phyloP scores from a whole-genome alignment of 2,329 filamentous ascomycete species.

The Talaromyces sp. region DNA sequence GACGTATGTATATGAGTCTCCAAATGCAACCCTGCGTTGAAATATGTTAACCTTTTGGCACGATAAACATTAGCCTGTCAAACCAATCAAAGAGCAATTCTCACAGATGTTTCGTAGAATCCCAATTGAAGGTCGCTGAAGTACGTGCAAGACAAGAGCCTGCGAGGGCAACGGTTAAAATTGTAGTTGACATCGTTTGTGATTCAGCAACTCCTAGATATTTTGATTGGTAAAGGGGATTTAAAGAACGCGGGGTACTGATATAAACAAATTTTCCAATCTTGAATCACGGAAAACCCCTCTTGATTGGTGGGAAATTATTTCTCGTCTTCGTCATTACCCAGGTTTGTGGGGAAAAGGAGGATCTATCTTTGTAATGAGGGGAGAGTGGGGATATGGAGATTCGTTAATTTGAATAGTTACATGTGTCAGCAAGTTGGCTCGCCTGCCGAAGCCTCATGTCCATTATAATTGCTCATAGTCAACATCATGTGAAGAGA shows the following conservation, averaged over 20 bases:
- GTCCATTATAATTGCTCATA: too few relatives aligned
- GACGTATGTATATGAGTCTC: constrained; percentile 42
- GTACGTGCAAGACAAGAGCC: neutral
- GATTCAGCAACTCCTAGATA: too few relatives aligned
- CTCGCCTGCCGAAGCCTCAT: too few relatives aligned
- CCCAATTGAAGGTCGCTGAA: neutral
- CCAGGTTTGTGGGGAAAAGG: too few relatives aligned
- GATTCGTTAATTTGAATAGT: too few relatives aligned
- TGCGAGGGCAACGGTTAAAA: neutral
- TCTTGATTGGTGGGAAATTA: neutral
- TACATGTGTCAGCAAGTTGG: too few relatives aligned
- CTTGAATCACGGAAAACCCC: neutral
- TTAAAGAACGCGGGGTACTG: neutral
- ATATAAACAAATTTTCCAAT: neutral
- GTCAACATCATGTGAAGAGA: too few relatives aligned
- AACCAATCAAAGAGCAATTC: neutral
- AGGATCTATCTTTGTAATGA: too few relatives aligned
- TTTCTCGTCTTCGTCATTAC: neutral
- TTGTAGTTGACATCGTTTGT: neutral
- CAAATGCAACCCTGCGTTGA: constrained; percentile 23
- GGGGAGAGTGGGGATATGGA: too few relatives aligned
- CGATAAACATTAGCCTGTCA: neutral
- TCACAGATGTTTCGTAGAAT: neutral
- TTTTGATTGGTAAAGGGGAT: neutral
- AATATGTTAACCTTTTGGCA: neutral